These are phyloP conservation scores for Lepidium didymum DNA, from an alignment of 345 rosid species.

Conservation along the genomic window DNA sequence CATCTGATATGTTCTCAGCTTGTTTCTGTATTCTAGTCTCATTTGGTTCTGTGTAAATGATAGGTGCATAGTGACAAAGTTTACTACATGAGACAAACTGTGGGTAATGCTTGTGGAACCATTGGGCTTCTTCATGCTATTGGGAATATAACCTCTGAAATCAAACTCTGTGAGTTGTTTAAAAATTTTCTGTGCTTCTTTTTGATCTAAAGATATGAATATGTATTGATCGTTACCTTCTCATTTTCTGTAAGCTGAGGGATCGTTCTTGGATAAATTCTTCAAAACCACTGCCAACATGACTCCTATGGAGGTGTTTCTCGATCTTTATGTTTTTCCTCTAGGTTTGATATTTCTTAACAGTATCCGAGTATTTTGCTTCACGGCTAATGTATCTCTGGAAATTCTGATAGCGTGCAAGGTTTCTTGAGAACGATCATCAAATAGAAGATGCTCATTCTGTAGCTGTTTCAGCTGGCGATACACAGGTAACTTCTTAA, in stretches of 20 bases:
- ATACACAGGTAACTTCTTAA: conserved; percentile 47
- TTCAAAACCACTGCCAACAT: conserved; percentile 64
- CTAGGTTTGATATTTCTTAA: background rate
- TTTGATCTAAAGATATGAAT: background rate
- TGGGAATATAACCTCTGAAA: conserved; percentile 69
- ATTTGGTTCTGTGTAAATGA: conserved; percentile 9
- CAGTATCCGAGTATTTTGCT: background rate
- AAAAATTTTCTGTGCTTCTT: background rate
- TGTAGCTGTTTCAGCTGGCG: conserved; percentile 82
- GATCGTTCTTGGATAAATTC: conserved; percentile 76
- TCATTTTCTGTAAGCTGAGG: conserved; percentile 45
- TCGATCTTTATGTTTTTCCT: background rate
- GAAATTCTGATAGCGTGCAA: conserved; percentile 48
- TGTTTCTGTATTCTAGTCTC: background rate
- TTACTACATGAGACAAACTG: conserved; percentile 94
- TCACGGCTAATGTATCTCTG: background rate
- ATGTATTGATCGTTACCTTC: background rate
- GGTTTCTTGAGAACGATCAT: conserved; percentile 64
- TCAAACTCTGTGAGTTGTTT: conserved; percentile 58
- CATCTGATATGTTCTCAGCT: background rate
- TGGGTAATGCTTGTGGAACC: conserved; percentile 98
- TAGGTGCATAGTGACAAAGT: conserved; percentile 60
- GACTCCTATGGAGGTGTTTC: conserved; percentile 75
- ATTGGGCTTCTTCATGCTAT: conserved; percentile 91
- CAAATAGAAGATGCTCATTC: conserved; percentile 91